These are phyloP conservation scores for Blastocystis sp. DNA, from an alignment of 352 stramenopile genomes.

Conservation along the genomic window DNA sequence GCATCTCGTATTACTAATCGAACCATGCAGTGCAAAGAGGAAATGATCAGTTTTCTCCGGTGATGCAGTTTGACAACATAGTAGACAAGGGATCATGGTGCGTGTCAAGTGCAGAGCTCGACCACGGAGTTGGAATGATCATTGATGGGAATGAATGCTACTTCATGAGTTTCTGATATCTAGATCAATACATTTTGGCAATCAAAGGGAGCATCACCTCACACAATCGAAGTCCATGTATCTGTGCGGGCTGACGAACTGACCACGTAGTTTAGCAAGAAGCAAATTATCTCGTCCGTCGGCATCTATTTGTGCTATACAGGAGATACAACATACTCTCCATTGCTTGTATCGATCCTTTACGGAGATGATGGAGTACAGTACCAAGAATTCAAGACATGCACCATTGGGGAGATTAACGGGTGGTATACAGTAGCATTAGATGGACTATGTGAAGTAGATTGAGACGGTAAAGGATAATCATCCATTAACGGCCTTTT, in stretches of 20 bases:
- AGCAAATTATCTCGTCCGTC: conserved; percentile 46
- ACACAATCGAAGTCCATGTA: conserved; percentile 52
- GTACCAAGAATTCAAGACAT: conserved; percentile 51
- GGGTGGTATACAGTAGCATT: conserved; percentile 23
- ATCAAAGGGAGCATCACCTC: conserved; percentile 36
- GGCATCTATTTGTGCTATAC: conserved; percentile 40
- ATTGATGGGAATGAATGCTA: conserved; percentile 40
- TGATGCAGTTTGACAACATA: conserved; percentile 31
- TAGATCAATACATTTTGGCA: conserved; percentile 64
- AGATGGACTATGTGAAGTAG: neutral
- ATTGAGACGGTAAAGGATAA: conserved; percentile 19
- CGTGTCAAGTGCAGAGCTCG: conserved; percentile 56
- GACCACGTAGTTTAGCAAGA: conserved; percentile 18
- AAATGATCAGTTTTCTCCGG: neutral
- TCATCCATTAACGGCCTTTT: conserved; percentile 21
- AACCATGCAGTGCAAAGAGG: neutral
- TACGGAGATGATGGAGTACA: conserved; percentile 29
- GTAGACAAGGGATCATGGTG: conserved; percentile 3
- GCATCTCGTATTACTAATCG: too few relatives aligned
- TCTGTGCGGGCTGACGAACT: neutral
- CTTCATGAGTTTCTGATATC: neutral
- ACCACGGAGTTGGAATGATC: conserved; percentile 55
- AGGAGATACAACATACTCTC: conserved; percentile 43
- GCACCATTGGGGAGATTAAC: conserved; percentile 38
- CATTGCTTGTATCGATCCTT: conserved; percentile 37